These are phyloP conservation scores for Gastrolobium villosum DNA, from an alignment of 306 rosid species.

Conservation along the genomic window DNA sequence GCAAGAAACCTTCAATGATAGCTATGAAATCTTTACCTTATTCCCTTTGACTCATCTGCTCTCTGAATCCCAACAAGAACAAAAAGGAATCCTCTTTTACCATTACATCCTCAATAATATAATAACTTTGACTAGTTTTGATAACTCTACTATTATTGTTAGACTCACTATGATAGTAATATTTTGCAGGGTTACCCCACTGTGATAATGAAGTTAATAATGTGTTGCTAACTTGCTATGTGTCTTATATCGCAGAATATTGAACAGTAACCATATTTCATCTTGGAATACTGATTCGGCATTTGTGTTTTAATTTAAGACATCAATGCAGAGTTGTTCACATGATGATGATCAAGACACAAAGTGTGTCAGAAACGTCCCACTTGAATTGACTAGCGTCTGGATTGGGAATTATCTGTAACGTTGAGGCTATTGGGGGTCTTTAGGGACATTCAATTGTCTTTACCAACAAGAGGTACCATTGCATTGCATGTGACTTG, in stretches of 20 bases:
- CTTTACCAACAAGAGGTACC: slow-evolving; percentile 21
- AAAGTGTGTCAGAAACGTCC: slow-evolving; percentile 46
- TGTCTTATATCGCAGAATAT: slow-evolving; percentile 29
- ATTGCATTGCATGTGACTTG: slow-evolving; percentile 47
- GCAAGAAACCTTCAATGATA: slow-evolving; percentile 48
- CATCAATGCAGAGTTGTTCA: slow-evolving; percentile 47
- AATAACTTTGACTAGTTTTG: slow-evolving; percentile 45
- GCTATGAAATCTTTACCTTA: slow-evolving; percentile 47
- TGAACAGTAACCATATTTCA: slow-evolving; percentile 20
- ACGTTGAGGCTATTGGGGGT: slow-evolving; percentile 14
- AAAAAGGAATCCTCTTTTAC: slow-evolving; percentile 48
- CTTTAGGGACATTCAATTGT: slow-evolving; percentile 45
- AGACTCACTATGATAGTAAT: not conserved
- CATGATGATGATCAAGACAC: slow-evolving; percentile 41
- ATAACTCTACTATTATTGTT: slow-evolving; percentile 23
- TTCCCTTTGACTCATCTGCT: slow-evolving; percentile 50
- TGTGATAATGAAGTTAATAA: slow-evolving; percentile 42
- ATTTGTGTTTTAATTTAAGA: slow-evolving; percentile 24
- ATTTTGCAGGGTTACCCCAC: not conserved
- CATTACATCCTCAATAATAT: slow-evolving; percentile 24
- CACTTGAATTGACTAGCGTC: slow-evolving; percentile 35
- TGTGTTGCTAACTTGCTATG: not conserved
- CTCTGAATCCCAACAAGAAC: slow-evolving; percentile 46
- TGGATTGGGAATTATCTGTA: slow-evolving; percentile 22
- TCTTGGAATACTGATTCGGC: slow-evolving; percentile 33